These are phyloP conservation scores for Exutisphaerella laricina DNA, from an alignment of 2,329 filamentous ascomycete genomes.

Conservation along the genomic window DNA sequence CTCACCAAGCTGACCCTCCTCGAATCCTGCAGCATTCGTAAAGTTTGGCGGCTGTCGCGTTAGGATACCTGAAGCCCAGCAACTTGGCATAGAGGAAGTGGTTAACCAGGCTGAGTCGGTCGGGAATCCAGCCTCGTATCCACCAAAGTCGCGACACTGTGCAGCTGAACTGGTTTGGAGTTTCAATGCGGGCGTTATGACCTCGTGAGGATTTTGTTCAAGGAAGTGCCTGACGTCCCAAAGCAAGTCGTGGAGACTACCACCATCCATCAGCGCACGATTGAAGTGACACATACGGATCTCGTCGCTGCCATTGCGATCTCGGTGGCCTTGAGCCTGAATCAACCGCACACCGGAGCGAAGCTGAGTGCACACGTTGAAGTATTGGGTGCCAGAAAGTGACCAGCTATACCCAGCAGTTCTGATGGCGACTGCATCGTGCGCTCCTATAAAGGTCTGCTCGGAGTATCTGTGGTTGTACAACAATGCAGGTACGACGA, in stretches of 20 bases:
- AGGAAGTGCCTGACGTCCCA: conserved; percentile 16
- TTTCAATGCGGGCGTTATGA: conserved; percentile 29
- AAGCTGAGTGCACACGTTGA: conserved; percentile 50
- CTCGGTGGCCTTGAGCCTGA: conserved; percentile 25
- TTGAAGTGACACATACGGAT: conserved; percentile 27
- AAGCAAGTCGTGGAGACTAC: conserved; percentile 21
- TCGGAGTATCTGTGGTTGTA: conserved; percentile 55
- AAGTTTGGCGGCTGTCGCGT: conserved; percentile 35
- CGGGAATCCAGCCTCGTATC: conserved; percentile 34
- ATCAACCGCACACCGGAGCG: conserved; percentile 37
- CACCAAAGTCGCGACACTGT: conserved; percentile 38
- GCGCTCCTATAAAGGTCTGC: conserved; percentile 57
- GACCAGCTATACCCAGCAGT: conserved; percentile 29
- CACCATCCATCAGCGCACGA: conserved; percentile 28
- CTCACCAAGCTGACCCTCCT: conserved; percentile 41
- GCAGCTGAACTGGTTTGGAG: conserved; percentile 32
- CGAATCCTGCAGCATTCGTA: conserved; percentile 39
- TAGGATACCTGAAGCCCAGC: conserved; percentile 40
- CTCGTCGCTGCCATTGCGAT: conserved; percentile 17
- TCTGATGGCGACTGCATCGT: conserved; percentile 58
- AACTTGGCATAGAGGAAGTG: conserved; percentile 44
- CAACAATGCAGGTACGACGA: conserved; percentile 42
- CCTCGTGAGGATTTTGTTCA: conserved; percentile 22
- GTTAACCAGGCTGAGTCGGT: conserved; percentile 43
- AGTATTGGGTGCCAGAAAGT: conserved; percentile 27